Percentiles rank a stretch among this genome's conserved stretches.
These are phyloP conservation scores for Hypocrella siamensis DNA, from an alignment of 2,329 filamentous ascomycete species.

Conservation along the genomic window DNA sequence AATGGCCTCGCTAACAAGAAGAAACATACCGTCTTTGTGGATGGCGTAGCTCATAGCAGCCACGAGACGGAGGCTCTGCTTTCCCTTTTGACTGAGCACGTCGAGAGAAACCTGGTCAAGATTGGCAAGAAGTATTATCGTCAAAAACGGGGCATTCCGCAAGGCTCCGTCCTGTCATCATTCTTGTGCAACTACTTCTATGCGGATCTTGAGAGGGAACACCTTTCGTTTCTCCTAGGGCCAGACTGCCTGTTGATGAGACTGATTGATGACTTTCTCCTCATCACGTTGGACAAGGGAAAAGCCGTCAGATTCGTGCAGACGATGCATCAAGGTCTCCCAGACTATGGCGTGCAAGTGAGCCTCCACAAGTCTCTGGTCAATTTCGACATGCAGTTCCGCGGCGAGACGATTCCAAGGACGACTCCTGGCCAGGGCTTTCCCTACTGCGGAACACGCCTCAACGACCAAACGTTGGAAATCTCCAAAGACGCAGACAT, in stretches of 20 bases:
- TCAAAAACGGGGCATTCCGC: constrained; percentile 79
- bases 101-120: constrained; percentile 73
- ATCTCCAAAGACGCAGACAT: constrained; percentile 52
- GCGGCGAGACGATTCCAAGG: constrained; percentile 34
- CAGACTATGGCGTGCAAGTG: constrained; percentile 66
- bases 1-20: constrained; percentile 23
- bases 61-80: constrained; percentile 46
- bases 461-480: constrained; percentile 61
- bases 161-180: constrained; percentile 79
- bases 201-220: constrained; percentile 60
- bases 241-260: constrained; percentile 54
- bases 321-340: constrained; percentile 64
- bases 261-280: constrained; percentile 82
- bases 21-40: constrained; percentile 63
- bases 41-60: constrained; percentile 42
- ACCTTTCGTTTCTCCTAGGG: constrained; percentile 48
- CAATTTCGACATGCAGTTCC: constrained; percentile 58
- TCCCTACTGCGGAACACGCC: constrained; percentile 74
- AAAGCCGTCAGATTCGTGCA: constrained; percentile 61
- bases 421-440: constrained; percentile 32
- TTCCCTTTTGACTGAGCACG: constrained; percentile 58
- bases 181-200: constrained; percentile 94
- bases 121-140: constrained; percentile 80
- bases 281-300: constrained; percentile 55
- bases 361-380: constrained; percentile 65